These are phyloP conservation scores for Acanthamoeba sp. DNA, from an alignment of 208 protist species.

Conservation along the genomic window DNA sequence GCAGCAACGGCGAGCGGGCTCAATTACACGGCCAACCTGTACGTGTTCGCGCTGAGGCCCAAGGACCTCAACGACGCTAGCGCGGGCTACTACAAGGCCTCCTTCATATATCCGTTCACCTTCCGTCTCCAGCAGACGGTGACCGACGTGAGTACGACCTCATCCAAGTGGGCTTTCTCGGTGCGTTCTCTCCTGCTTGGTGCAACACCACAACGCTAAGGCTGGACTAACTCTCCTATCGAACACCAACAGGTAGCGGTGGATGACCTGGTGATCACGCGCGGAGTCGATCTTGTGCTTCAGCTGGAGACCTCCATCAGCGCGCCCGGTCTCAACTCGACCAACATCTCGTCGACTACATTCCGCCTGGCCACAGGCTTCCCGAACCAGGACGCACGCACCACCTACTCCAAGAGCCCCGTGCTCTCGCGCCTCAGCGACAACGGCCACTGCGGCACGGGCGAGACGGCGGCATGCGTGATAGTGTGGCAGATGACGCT, in stretches of 20 bases:
- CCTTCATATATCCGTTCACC: conserved; percentile 34
- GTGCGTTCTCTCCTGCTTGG: neutral
- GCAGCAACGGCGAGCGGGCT: neutral
- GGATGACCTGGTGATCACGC: conserved; percentile 4
- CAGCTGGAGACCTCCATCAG: conserved; percentile 27
- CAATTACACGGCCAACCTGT: conserved; percentile 62
- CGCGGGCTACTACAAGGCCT: conserved; percentile 56
- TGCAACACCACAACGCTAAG: too few relatives aligned
- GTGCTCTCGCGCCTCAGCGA: neutral
- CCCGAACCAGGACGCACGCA: neutral
- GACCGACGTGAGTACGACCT: neutral
- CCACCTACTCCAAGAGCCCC: neutral
- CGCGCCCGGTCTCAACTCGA: neutral
- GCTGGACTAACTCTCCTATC: too few relatives aligned
- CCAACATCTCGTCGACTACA: neutral
- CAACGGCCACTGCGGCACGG: conserved; percentile 45
- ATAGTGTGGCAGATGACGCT: neutral
- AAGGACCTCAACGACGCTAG: neutral
- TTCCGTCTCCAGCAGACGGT: conserved; percentile 33
- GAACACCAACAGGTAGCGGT: conserved; percentile 14
- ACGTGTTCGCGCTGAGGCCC: conserved; percentile 24
- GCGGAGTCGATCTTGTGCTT: neutral
- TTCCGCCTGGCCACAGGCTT: neutral
- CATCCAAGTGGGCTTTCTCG: neutral
- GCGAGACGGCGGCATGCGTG: neutral